Evolutionary conservation across 495 filamentous ascomycete species (phyloP).

Genomic region (Neurospora discreta): DNA sequence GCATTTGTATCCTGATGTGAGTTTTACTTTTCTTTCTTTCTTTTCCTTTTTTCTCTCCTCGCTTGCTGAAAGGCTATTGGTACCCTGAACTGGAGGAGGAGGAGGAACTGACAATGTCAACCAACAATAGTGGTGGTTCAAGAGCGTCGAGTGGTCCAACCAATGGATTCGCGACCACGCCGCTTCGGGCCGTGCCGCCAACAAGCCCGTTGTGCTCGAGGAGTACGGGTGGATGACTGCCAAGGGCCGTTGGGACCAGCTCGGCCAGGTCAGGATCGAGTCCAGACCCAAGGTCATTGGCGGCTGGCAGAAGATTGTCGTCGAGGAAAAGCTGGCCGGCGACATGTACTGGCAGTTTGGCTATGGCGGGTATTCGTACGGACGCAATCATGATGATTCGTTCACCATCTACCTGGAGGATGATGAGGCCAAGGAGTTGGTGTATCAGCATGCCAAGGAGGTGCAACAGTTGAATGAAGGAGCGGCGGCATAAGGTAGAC

Average conservation of each 20-base stretch:
- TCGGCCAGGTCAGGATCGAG: conserved; percentile 18
- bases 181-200: conserved; percentile 38
- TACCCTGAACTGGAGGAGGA: background rate
- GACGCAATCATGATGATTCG: conserved; percentile 48
- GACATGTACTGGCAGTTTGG: conserved; percentile 63
- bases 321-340: conserved; percentile 38
- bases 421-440: conserved; percentile 28
- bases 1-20: conserved; percentile 48
- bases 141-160: conserved; percentile 33
- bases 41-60: background rate
- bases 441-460: conserved; percentile 21
- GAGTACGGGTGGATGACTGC: conserved; percentile 49
- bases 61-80: background rate
- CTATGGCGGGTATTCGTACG: conserved; percentile 38
- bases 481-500: background rate
- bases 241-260: conserved; percentile 26
- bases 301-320: conserved; percentile 47
- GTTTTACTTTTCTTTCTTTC: no score
- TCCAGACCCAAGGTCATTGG: conserved; percentile 36
- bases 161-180: conserved; percentile 54
- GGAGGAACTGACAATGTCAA: background rate
- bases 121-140: conserved; percentile 3
- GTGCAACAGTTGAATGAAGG: conserved; percentile 16
- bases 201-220: conserved; percentile 59
- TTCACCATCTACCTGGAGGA: conserved; percentile 38